Base-by-base conservation (phyloP, 768 basidiomycete species). In the Tricholoma terreum region DNA sequence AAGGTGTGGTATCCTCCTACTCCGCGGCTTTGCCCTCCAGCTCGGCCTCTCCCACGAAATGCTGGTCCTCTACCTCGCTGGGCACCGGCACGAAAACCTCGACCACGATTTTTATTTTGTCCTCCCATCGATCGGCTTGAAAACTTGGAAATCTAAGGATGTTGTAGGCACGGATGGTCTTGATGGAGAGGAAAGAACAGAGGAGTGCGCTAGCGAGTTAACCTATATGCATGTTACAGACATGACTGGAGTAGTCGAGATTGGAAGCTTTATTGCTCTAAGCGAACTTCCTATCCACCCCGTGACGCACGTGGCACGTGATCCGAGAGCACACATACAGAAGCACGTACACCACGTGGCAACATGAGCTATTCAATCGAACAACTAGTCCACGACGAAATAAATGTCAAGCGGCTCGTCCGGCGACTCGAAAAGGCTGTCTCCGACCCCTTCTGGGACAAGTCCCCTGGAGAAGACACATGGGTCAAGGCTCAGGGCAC, bases 361-460 rank as follows among this genome's bases (percentile, higher is more conserved):
- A n/a, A n/a, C 21, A 58, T 55, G 59, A 53, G 45, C 46, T 56
- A 56, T 43, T 45, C 52, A 2, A 10, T 15, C 36, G 56, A 65
- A 53, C 60, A 61, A 19, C 43, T 58, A 1, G 36, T 56, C 14
- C 89, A 88, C 57, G 86, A 91, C 72, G 80, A 82, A 61, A 81
- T 91, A 11, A 91, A 91, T 69, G 74, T 91, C 8, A 71, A 72
- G 9, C 78, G 86, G 50, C 77, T 91, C 6, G 69, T 90, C 4
- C 76, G 79, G 43, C 69, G 84, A 55, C 77, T 92, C 0, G 86
- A 90, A 56, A 82, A 80, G 63, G 75, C 79, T 9, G 69, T 81
- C 0, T 71, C 60, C 56, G 76, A 76, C 42, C 68, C 64, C 19
- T 69, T 71, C 54, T 79, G 73, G 77, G 66, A 68, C 52, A 63